Evolutionary conservation across 768 basidiomycete species (phyloP), one percentile per base, ranked within the genome.

Genomic region (Boletus coccyginus): DNA sequence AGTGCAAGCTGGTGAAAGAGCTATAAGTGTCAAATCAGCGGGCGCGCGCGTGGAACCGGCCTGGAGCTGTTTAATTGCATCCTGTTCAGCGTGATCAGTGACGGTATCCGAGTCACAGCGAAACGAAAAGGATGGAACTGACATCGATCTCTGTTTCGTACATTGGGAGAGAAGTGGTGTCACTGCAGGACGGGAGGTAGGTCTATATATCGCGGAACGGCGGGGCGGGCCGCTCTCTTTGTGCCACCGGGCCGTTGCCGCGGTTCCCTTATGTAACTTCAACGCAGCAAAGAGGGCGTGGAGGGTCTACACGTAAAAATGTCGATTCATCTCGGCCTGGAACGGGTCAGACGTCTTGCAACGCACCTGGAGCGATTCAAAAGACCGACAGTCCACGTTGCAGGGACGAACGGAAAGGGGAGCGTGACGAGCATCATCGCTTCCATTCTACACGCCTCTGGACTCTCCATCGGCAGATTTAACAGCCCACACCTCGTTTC

Each of bases 361-460:
- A 55, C 68, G 3, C 64, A 78, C 62, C 73, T 96, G 6, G 84
- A 83, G 0, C 72, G 77, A 0, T 88, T 90, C 65, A 83, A 78
- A 0, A 81, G 91, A 3, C 96, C 94, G 0, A 92, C 94, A 1
- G 77, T 91, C 36, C 97, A 99, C 66, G 81, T 98, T 55, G 86
- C 94, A 9, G 97, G 97, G 0, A 99, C 97, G 0, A 98, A 99
- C 72, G 96, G 96, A 10, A 99, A 98, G 72, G 97, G 97, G 36
- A 95, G 92, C 62, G 92, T 96, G 13, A 86, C 93, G 1, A 87
- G 88, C 7, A 76, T 94, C 36, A 70, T 97, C 12, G 83, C 91
- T 0, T 92, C 92, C 42, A 88, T 92, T 63, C 74, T 98, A 9
- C 66, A 69, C 6, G 71, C 78, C 7, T 78, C 86, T 7, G 72